phyloP scores from a whole-genome alignment of 108 stramenopile species.

The Phaeodactylum tricornutum region DNA sequence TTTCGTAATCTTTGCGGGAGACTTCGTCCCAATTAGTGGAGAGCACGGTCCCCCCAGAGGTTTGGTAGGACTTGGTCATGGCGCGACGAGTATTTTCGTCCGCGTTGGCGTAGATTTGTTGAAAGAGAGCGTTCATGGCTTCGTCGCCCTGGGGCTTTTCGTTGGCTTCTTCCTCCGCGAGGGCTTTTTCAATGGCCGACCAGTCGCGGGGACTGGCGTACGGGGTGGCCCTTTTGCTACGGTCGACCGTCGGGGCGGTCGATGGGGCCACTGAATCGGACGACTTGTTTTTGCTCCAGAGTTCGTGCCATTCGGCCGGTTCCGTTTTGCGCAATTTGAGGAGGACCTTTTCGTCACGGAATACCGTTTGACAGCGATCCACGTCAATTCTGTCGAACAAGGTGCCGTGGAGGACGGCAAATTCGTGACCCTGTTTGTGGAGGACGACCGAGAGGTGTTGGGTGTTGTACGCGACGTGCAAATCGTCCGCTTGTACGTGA shows the following conservation, averaged over 20 bases:
- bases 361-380: conserved; percentile 41
- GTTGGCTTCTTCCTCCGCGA: conserved; percentile 75
- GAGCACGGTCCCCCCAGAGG: conserved; percentile 92
- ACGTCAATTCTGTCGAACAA: conserved; percentile 59
- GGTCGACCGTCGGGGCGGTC: background rate
- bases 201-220: conserved; percentile 84
- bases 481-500: conserved; percentile 36
- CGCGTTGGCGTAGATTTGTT: conserved; percentile 89
- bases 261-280: background rate
- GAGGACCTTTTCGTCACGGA: conserved; percentile 75
- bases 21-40: conserved; percentile 99
- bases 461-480: conserved; percentile 50
- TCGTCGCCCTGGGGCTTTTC: conserved; percentile 97
- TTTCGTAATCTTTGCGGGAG: conserved; percentile 92
- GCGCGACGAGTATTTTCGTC: conserved; percentile 7
- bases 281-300: conserved; percentile 30
- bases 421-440: conserved; percentile 34
- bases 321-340: conserved; percentile 68
- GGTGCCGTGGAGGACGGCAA: conserved; percentile 69
- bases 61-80: conserved; percentile 97
- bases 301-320: conserved; percentile 64
- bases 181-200: conserved; percentile 70
- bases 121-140: conserved; percentile 94
- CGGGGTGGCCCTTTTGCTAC: conserved; percentile 20
- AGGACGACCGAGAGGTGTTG: conserved; percentile 51